Conservation (phyloP, 495 filamentous ascomycete genomes). For the Cercophora sp. region DNA sequence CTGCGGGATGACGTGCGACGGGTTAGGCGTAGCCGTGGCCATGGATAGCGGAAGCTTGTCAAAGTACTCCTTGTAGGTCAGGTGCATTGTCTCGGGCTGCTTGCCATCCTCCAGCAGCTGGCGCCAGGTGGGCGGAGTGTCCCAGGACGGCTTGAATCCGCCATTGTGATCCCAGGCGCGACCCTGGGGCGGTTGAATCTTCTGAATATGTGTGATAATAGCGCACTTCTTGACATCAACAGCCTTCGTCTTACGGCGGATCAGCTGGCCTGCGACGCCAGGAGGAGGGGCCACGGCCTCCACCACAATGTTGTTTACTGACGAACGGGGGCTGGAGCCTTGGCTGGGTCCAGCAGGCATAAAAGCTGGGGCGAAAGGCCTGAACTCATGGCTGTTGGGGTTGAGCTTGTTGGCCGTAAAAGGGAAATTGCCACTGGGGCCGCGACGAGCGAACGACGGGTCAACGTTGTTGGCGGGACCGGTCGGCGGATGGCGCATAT, state of each 20-base stretch:
- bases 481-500: conserved; percentile 49
- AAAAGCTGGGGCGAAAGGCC: conserved; percentile 73
- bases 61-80: conserved; percentile 71
- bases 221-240: conserved; percentile 49
- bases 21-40: conserved; percentile 64
- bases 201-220: conserved; percentile 66
- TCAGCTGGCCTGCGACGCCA: conserved; percentile 53
- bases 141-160: conserved; percentile 71
- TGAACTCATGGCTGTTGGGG: conserved; percentile 77
- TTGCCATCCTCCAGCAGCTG: conserved; percentile 54
- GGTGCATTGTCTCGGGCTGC: conserved; percentile 54
- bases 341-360: conserved; percentile 64
- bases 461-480: conserved; percentile 49
- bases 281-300: conserved; percentile 42
- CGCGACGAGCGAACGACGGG: conserved; percentile 43
- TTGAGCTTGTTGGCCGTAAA: conserved; percentile 67
- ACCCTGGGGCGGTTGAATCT: conserved; percentile 68
- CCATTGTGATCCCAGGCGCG: conserved; percentile 61
- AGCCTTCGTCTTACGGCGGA: conserved; percentile 59
- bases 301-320: conserved; percentile 40
- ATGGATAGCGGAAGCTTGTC: conserved; percentile 55
- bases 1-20: conserved; percentile 49
- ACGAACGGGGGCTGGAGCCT: conserved; percentile 62
- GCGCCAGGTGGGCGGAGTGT: conserved; percentile 78
- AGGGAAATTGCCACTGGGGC: conserved; percentile 40